Base-by-base conservation (phyloP, 164 flowering plant genomes). In the Aristolochia fimbriata region DNA sequence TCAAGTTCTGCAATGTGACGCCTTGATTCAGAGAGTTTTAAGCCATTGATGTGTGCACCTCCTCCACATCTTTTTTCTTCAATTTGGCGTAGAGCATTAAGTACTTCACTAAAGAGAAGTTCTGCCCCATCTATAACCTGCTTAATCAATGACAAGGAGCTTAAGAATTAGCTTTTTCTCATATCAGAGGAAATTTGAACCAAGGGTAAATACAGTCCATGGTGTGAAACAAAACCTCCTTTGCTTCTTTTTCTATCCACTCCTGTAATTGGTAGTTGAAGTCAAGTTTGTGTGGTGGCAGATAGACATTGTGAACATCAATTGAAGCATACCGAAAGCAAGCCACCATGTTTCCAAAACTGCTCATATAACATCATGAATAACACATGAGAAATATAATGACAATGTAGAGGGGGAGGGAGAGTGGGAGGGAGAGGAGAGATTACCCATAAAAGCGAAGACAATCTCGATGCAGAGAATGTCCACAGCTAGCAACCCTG, bases 401-500 rank as follows among this genome's bases (percentile, higher is more conserved):
- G 43, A 37, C 43, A 37, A 37, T 37, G 43, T n/a, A 37, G 43
- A 37, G 8, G 43, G 5, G 8, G 43, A 3, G 43, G 9, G 8
- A 3, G 43, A 3, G 43, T 37, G 43, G 1, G 43, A 37, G 9
- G 10, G 43, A 25, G 31, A 48, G 56, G 56, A 21, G 41, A 33
- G 27, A 49, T 27, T 86, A 90, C 99, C 99, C 99, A 75, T 91
- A 94, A 67, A 94, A 94, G n/a, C 99, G 84, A 70, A 94, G 96
- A 73, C 99, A 94, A 71, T 94, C 99, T 70, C 99, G 79, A 58
- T 94, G 99, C 22, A 94, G 70, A 47, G 97, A 94, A 78, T 94
- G 99, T 47, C 99, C 99, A 80, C 99, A 94, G 70, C 87, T 87
- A 55, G 99, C 97, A 57, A 91, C 96, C 75, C 97, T 84, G 73